Evolutionary conservation across 768 basidiomycete genomes (phyloP), one percentile per base, ranked within the genome.

Genomic region (Agaricus subrufescens): DNA sequence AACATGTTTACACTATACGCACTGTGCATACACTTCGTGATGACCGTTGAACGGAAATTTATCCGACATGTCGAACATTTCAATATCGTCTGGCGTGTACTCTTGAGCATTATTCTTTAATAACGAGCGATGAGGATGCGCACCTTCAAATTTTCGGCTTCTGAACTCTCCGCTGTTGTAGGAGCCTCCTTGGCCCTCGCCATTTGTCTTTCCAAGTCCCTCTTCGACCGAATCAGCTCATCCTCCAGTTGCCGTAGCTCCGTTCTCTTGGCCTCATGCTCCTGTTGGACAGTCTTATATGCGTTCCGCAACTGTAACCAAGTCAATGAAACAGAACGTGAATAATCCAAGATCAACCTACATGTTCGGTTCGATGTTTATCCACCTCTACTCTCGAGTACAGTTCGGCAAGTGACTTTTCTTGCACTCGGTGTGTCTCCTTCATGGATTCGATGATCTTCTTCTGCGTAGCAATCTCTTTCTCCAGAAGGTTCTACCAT

Each of bases 1-100:
- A 46, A 19, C 9, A 49, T 46, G 45, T 30, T n/a, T 45, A 52
- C 25, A n/a, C 52, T 37, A 51, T 34, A 83, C 91, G 60, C 67
- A 94, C 93, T 91, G 67, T 96, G 94, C 82, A 89, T 86, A 75
- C 94, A 96, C 67, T 92, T 94, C 34, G 84, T 87, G 58, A 96
- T 80, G 39, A 93, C 82, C 3, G 87, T 87, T 47, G 84, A 82
- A 19, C 93, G 86, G 72, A 94, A 85, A 57, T 83, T 78, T 55
- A 79, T 77, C 52, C 83, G 82, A 73, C 96, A 98, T 4, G 89
- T 94, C 11, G 91, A 90, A 67, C 96, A 98, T 66, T 90, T 86
- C 31, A 98, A 79, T 40, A 97, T 75, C 67, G 79, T 80, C 94
- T 95, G 34, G 34, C 34, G 34, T 34, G 34, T 34, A 19, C 2